Base-by-base conservation (phyloP, 2,329 filamentous ascomycete species). In the Phialocephala sp. region DNA sequence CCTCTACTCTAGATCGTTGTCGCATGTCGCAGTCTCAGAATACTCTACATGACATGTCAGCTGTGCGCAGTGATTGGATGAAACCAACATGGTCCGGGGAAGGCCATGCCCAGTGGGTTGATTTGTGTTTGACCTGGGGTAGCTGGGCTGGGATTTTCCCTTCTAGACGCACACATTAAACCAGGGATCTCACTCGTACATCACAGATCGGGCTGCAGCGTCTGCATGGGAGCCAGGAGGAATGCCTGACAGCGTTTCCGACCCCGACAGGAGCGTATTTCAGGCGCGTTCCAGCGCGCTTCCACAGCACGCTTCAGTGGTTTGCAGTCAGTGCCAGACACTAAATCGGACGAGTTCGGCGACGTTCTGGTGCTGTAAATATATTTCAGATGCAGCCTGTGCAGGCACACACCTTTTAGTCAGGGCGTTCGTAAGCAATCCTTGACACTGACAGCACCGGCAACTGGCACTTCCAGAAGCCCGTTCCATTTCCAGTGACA, bases 1-100 rank as follows among this genome's bases (percentile, higher is more conserved):
- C 43, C 22, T 35, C 24, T 5, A 3, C 20, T 43, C 20, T 6
- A 32, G 47, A 39, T 59, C 58, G 15, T 55, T 64, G 62, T 64
- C 57, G 62, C 62, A 64, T 50, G 39, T 64, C 62, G 62, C 62
- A 60, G 62, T 64, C 62, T 64, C 62, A 64, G 56, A 64, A 60
- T 64, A 60, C 62, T 64, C n/a, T 60, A 56, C 56, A 11, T 58
- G 37, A 32, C 45, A 45, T 39, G 24, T 8, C 20, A 36, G 6
- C 15, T n/a, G 20, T 18, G 39, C 9, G 35, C 39, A 6, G 22
- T 41, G 14, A 56, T 64, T 64, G 57, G 62, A 41, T 22, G 27
- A 18, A 18, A 20, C 14, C n/a, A n/a, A 47, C 43, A 55, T 37
- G 37, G 39, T 45, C 45, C 27, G 35, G 62, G 47, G 56, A 59